phyloP scores from a whole-genome alignment of 2,329 filamentous ascomycete species.

The Trichoderma gracile region DNA sequence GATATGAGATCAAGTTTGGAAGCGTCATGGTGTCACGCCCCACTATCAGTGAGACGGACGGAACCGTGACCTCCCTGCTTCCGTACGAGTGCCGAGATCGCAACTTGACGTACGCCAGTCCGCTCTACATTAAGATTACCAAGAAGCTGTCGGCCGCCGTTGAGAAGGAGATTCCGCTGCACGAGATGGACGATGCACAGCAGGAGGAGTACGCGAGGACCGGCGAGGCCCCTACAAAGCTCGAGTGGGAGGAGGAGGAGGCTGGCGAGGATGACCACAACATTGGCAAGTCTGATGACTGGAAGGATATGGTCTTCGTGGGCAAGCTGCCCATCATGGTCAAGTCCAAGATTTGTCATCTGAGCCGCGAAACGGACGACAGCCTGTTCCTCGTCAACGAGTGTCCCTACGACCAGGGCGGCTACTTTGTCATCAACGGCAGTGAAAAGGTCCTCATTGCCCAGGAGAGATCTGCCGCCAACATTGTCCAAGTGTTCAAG shows the following conservation, averaged over 20 bases:
- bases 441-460: slow-evolving; percentile 98
- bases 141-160: slow-evolving; percentile 83
- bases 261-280: slow-evolving; percentile 50
- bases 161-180: slow-evolving; percentile 66
- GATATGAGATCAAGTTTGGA: slow-evolving; percentile 94
- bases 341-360: slow-evolving; percentile 91
- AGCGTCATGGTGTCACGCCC: slow-evolving; percentile 86
- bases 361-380: slow-evolving; percentile 80
- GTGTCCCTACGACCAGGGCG: slow-evolving; percentile 96
- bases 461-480: slow-evolving; percentile 94
- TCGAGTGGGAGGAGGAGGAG: slow-evolving; percentile 63
- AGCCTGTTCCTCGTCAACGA: slow-evolving; percentile 90
- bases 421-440: slow-evolving; percentile 99
- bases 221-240: slow-evolving; percentile 58
- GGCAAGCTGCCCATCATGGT: slow-evolving; percentile 98
- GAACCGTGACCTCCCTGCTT: slow-evolving; percentile 78
- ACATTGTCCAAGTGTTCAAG: slow-evolving; percentile 99
- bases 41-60: slow-evolving; percentile 90
- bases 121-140: slow-evolving; percentile 84
- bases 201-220: slow-evolving; percentile 56
- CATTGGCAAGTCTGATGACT: slow-evolving; percentile 53
- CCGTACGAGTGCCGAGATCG: slow-evolving; percentile 95
- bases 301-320: slow-evolving; percentile 79
- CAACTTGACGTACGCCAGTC: slow-evolving; percentile 92
- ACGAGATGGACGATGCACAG: slow-evolving; percentile 69